Base-by-base conservation (phyloP, 2,329 filamentous ascomycete species). In the Penicillium polonicum region DNA sequence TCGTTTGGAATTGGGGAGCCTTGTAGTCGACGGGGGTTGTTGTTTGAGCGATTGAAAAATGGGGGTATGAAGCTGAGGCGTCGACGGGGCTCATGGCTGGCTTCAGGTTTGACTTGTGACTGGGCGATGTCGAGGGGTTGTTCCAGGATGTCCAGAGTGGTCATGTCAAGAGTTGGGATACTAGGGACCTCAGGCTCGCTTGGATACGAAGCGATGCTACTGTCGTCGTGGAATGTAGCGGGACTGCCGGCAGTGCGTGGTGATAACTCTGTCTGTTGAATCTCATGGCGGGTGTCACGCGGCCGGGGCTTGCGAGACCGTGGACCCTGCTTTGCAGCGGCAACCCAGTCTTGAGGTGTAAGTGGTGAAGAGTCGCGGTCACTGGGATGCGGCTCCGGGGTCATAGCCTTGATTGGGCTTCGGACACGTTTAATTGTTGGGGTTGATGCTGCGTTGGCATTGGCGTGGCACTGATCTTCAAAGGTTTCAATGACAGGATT, bases 291-390 rank as follows among this genome's bases (percentile, higher is more conserved):
- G 5, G 55, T 49, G 2, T 52, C 48, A 33, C 41, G 48, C 35
- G 60, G 17, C 23, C 25, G 50, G 19, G 60, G 59, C 31, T 66
- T 70, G 17, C 60, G 54, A 33, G 61, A 59, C 13, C 62, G 64
- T 31, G 62, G 63, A 7, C 53, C 60, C 42, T 71, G 59, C 55
- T 70, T 70, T 23, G 74, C 75, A 23, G 76, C 76, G 36, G 76
- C 75, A 36, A 78, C 55, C 76, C 76, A 78, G 49, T 78, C 76
- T 49, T 76, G 69, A 5, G 75, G 73, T 3, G 74, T 74, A n/a
- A 77, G 60, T 4, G 70, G 71, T 5, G 70, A 74, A 2, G 68
- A 65, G 35, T 58, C 39, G 33, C 45, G 36, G 48, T 60, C 50
- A 21, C 36, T 54, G 2, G 59, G 50, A 9, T 51, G 39, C 15